Percentiles rank a stretch among this genome's conserved stretches.
These are phyloP conservation scores for Vigna angularis DNA, from an alignment of 306 rosid genomes.

Conservation along the genomic window DNA sequence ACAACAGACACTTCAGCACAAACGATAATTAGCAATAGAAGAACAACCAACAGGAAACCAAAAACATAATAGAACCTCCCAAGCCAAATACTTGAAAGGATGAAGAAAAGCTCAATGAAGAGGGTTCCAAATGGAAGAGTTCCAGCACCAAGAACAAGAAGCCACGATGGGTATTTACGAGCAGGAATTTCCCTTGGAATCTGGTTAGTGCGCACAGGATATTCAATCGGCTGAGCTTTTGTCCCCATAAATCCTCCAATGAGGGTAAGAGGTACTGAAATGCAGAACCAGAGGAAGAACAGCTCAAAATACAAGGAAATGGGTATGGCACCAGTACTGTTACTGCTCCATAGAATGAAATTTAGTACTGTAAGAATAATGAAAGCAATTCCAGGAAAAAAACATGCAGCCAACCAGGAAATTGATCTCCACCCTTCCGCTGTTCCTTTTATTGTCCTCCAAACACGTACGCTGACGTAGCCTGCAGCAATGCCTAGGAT, in stretches of 20 bases:
- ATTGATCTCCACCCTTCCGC: constrained; percentile 81
- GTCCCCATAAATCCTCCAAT: constrained; percentile 81
- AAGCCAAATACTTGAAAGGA: constrained; percentile 26
- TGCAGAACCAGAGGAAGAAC: constrained; percentile 43
- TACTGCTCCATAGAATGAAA: constrained; percentile 83
- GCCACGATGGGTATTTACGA: constrained; percentile 83
- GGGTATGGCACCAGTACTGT: constrained; percentile 56
- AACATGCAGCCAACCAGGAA: constrained; percentile 77
- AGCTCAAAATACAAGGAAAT: constrained; percentile 23
- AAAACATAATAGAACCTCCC: constrained; percentile 26
- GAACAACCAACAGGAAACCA: constrained; percentile 76
- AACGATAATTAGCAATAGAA: constrained; percentile 66
- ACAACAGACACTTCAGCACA: constrained; percentile 90
- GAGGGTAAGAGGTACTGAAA: constrained; percentile 89
- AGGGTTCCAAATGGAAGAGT: constrained; percentile 25
- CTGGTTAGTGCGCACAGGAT: constrained; percentile 75
- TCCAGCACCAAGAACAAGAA: constrained; percentile 63
- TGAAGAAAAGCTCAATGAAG: constrained; percentile 24
- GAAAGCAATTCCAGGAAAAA: constrained; percentile 80
- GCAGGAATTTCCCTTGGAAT: constrained; percentile 54
- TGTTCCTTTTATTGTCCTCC: constrained; percentile 84
- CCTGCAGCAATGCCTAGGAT: constrained; percentile 80
- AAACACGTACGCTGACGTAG: constrained; percentile 76
- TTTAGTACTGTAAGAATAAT: constrained; percentile 72
- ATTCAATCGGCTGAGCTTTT: constrained; percentile 68